Evolutionary conservation across 495 filamentous ascomycete genomes (phyloP), one percentile per base, ranked within the genome.

Genomic region (Aspergillus incahuasiensis): DNA sequence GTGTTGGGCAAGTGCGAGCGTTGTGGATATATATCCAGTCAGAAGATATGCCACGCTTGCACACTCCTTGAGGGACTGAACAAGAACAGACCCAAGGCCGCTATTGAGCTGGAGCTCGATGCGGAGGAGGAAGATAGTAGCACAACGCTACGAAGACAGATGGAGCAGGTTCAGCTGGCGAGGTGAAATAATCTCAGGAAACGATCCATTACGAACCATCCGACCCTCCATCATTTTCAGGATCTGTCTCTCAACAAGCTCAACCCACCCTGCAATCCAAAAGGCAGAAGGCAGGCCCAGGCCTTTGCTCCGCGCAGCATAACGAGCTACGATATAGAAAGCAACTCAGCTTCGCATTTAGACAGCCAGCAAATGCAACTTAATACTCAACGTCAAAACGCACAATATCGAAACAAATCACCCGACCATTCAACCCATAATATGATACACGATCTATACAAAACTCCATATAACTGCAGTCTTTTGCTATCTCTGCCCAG

Each of bases 21-120:
- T 24, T 98, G 94, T 61, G 94, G 94, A 11, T 98, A 98, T 65
- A 86, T 98, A 66, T 96, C 92, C 0, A 96, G 91, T 65, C 94
- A 97, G 68, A 79, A 80, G n/a, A 82, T 96, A 40, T 98, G 94
- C 72, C 95, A 98, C 70, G 94, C 94, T 1, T 98, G 94, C 72
- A 85, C 82, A 54, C 76, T 98, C 16, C 81, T 98, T 12, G 92
- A 97, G 58, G 89, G 89, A 0, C 69, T 98, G 56, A 97, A 97
- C 65, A 95, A 92, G 75, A 95, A 89, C 63, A 74, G 91, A 32
- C 86, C 94, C 19, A 87, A 86, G 74, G 89, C 85, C 53, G 76
- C 83, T 54, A 87, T 95, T 49, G 78, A 82, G 58, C 67, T 87
- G 41, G 75, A 75, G 28, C 63, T 73, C 21, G 72, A 66, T 4